Evolutionary conservation across 2,329 filamentous ascomycete species (phyloP).

Genomic region (Fusarium sp.): DNA sequence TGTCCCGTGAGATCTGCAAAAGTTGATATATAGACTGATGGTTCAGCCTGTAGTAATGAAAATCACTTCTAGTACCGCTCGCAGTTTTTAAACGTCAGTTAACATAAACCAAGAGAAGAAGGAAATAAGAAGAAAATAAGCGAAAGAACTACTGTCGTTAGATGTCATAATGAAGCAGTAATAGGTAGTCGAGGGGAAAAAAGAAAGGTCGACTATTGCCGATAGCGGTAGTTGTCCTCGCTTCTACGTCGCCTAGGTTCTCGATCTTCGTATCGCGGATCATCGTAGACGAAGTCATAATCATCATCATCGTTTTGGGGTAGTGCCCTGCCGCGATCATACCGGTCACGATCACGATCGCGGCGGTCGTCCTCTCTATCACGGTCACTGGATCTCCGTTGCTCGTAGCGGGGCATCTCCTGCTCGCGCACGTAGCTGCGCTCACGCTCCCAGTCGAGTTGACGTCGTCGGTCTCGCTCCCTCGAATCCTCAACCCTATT

Average conservation of each 20-base stretch:
- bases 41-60: background rate
- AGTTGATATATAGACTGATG: background rate
- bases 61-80: background rate
- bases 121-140: background rate
- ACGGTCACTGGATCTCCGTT: conserved; percentile 19
- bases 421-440: conserved; percentile 44
- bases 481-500: conserved; percentile 53
- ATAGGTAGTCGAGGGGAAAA: background rate
- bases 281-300: conserved; percentile 44
- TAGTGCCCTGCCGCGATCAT: conserved; percentile 33
- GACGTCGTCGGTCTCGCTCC: conserved; percentile 45
- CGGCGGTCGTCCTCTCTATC: conserved; percentile 16
- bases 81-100: background rate
- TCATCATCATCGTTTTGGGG: conserved; percentile 38
- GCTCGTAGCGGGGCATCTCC: conserved; percentile 41
- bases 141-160: conserved; percentile 13
- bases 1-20: conserved; percentile 25
- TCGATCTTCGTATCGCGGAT: conserved; percentile 42
- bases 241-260: conserved; percentile 36
- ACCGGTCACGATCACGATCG: conserved; percentile 23
- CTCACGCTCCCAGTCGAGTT: conserved; percentile 51
- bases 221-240: conserved; percentile 39
- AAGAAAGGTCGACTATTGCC: conserved; percentile 18
- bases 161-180: conserved; percentile 7
- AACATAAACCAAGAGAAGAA: background rate